Percentiles rank a stretch among this genome's conserved stretches.
Conservation (phyloP, 345 rosid species). For the Moricandia arvensis region DNA sequence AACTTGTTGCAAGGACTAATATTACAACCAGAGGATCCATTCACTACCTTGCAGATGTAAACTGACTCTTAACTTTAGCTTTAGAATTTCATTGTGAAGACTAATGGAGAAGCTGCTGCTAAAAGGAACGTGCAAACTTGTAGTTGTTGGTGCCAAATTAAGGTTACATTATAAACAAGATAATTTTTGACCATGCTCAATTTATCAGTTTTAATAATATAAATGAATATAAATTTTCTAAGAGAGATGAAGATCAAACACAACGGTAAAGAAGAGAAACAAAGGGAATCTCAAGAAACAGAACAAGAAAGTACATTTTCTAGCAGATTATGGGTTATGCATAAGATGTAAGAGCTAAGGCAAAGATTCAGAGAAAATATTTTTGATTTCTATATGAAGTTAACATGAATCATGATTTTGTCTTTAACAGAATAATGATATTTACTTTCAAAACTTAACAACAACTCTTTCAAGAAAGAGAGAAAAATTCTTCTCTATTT, state of each 20-base stretch:
- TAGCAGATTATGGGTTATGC: background rate
- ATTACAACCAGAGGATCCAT: background rate
- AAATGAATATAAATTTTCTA: background rate
- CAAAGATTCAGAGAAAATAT: background rate
- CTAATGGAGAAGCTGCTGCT: background rate
- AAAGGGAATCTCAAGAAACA: background rate
- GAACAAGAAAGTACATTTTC: background rate
- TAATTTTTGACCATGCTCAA: too few relatives aligned
- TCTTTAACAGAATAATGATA: background rate
- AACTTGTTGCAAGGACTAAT: background rate
- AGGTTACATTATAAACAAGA: background rate
- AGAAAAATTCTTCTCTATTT: background rate
- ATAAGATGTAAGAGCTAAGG: background rate
- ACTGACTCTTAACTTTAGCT: background rate
- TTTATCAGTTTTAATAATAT: background rate
- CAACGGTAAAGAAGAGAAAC: background rate
- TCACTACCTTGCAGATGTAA: background rate
- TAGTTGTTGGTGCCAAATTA: background rate
- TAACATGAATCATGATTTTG: background rate
- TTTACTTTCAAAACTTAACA: background rate
- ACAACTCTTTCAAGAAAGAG: constrained; percentile 1
- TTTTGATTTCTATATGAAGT: background rate
- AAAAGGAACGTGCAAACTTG: background rate
- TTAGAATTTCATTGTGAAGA: background rate
- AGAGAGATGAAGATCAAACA: background rate